phyloP scores from a whole-genome alignment of 169 alveolate species.

The Eimeria praecox region DNA sequence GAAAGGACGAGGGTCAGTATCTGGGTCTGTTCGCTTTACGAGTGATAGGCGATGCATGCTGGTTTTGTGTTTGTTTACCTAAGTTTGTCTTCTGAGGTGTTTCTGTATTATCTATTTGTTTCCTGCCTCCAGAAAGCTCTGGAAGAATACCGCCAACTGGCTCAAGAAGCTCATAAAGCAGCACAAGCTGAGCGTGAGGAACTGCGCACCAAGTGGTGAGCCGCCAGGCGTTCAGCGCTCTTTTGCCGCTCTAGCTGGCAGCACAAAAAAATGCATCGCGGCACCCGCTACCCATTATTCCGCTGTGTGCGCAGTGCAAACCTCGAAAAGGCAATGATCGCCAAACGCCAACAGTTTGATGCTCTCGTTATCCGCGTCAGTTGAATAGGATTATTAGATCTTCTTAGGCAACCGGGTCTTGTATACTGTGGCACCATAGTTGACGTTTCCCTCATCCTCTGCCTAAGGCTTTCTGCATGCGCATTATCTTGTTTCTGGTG shows the following conservation, averaged over 20 bases:
- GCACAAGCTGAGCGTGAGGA: conserved; percentile 77
- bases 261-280: neutral
- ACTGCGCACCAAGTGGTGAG: conserved; percentile 59
- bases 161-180: conserved; percentile 77
- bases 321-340: conserved; percentile 66
- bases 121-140: conserved; percentile 47
- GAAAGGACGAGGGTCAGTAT: conserved; percentile 63
- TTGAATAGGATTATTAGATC: neutral
- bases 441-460: neutral
- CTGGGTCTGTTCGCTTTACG: no score
- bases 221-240: neutral
- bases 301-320: conserved; percentile 32
- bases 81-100: neutral
- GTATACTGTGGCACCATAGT: neutral
- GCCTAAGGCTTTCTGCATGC: neutral
- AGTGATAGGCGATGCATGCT: neutral
- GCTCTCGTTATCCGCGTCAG: conserved; percentile 63
- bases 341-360: conserved; percentile 60
- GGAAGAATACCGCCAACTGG: conserved; percentile 74
- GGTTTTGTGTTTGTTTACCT: neutral
- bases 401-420: neutral
- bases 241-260: neutral
- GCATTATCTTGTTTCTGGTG: neutral
- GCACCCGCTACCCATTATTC: neutral
- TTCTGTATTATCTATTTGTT: neutral